phyloP scores from a whole-genome alignment of 352 stramenopile genomes.

The Blastocystis sp. region DNA sequence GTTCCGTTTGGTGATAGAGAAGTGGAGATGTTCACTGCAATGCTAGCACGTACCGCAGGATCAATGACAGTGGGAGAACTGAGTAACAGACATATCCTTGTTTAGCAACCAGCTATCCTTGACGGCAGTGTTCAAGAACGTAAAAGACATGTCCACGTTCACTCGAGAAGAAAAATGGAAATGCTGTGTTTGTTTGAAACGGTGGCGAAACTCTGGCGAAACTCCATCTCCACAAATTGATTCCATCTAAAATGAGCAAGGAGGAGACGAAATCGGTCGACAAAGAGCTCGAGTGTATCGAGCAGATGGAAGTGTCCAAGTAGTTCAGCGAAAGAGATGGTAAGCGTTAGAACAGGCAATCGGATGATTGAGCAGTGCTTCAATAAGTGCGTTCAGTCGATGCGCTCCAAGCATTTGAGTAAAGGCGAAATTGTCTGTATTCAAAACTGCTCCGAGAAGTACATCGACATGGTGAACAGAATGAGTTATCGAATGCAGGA shows the following conservation, averaged over 20 bases:
- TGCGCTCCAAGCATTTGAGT: slow-evolving; percentile 35
- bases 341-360: slow-evolving; percentile 26
- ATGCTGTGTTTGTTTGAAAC: too few species aligned
- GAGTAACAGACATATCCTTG: too few species aligned
- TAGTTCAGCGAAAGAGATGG: neutral
- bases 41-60: too few species aligned
- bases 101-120: too few species aligned
- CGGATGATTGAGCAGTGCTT: slow-evolving; percentile 29
- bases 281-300: neutral
- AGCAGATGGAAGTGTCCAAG: slow-evolving; percentile 3
- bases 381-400: neutral
- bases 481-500: slow-evolving; percentile 10
- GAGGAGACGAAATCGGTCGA: neutral
- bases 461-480: neutral
- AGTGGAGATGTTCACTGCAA: too few species aligned
- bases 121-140: too few species aligned
- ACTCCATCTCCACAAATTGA: too few species aligned
- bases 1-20: neutral
- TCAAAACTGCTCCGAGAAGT: slow-evolving; percentile 45
- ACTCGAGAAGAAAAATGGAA: too few species aligned
- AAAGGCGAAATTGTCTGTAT: slow-evolving; percentile 24
- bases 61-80: too few species aligned
- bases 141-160: too few species aligned
- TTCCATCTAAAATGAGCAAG: neutral
- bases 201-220: too few species aligned